Evolutionary conservation across 2,329 filamentous ascomycete species (phyloP), one percentile per base, ranked within the genome.

Genomic region (Pseudogymnoascus sp.): DNA sequence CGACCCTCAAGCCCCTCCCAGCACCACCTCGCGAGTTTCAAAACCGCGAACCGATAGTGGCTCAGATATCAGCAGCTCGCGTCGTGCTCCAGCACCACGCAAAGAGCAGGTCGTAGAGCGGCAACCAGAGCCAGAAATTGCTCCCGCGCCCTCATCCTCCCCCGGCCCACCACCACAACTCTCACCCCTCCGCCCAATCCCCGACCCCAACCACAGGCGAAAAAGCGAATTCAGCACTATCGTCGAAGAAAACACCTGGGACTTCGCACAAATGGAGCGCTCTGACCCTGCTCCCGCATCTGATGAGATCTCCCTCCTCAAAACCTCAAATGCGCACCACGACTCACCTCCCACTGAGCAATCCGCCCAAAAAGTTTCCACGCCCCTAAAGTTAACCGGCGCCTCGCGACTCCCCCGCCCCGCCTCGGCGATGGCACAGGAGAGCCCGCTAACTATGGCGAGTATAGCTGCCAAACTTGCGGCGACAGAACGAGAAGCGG

Each of bases 381-480:
- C 31, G 37, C 7, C 45, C 26, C 23, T 42, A 51, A 45, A 40
- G 63, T 4, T 36, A 51, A 8, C 23, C 4, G 26, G 29, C n/a
- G 60, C 64, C 14, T 68, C 70, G 12, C 60, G 69, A 10, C 65
- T 74, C 1, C 72, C 73, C 11, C 68, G 70, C 18, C 71, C 72
- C 3, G 66, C 73, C 5, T 66, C 67, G 7, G 65, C 68, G 10
- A 62, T 67, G 3, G 68, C 73, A 8, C 79, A 81, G 60, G 83
- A 85, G 66, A 84, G 80, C 29, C 84, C 84, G 0, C 73, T 86
- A 3, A 85, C 81, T 18, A 85, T 86, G 80, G 82, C 83, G 7
- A 80, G 77, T 36, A 87, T 87, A 66, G 81, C 83, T 0, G 83
- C 84, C 29, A 87, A 87, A 72, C 77, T 87, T 0, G 85, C 84